These are phyloP conservation scores for Penicillium psychrosexuale DNA, from an alignment of 2,329 filamentous ascomycete genomes.

Conservation along the genomic window DNA sequence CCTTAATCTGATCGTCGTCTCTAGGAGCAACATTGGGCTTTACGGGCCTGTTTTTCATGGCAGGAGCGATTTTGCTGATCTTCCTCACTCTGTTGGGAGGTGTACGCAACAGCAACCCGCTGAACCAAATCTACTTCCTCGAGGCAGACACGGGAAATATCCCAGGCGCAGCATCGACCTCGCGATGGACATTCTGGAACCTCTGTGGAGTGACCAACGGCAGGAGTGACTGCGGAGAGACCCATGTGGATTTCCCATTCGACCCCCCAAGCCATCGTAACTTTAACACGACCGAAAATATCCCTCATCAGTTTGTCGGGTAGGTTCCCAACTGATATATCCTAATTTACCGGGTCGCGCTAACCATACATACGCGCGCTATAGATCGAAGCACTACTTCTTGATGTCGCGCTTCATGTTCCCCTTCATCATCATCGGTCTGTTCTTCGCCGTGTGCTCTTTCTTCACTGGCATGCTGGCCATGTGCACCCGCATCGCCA, in stretches of 20 bases:
- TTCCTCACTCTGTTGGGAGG: slow-evolving; percentile 66
- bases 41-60: slow-evolving; percentile 60
- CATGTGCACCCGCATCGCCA: slow-evolving; percentile 52
- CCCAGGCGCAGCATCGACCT: slow-evolving; percentile 60
- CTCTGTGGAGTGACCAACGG: slow-evolving; percentile 63
- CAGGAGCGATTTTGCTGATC: slow-evolving; percentile 60
- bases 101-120: slow-evolving; percentile 52
- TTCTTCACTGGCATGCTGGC: slow-evolving; percentile 48
- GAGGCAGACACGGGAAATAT: slow-evolving; percentile 73
- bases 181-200: slow-evolving; percentile 91
- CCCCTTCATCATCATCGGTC: slow-evolving; percentile 80
- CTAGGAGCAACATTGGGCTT: slow-evolving; percentile 56
- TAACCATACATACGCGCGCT: slow-evolving; percentile 16
- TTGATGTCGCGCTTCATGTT: slow-evolving; percentile 90
- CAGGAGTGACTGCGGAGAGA: slow-evolving; percentile 61
- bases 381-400: slow-evolving; percentile 64
- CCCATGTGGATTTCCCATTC: slow-evolving; percentile 64
- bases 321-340: slow-evolving; percentile 29
- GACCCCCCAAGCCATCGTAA: slow-evolving; percentile 55
- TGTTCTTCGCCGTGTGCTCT: slow-evolving; percentile 64
- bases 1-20: slow-evolving; percentile 7
- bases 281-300: slow-evolving; percentile 55
- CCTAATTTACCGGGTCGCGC: not conserved
- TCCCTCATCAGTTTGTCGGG: slow-evolving; percentile 56
- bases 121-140: slow-evolving; percentile 82